Evolutionary conservation across 1,139 yeast species (phyloP).

Genomic region (Geotrichum carabidarum): DNA sequence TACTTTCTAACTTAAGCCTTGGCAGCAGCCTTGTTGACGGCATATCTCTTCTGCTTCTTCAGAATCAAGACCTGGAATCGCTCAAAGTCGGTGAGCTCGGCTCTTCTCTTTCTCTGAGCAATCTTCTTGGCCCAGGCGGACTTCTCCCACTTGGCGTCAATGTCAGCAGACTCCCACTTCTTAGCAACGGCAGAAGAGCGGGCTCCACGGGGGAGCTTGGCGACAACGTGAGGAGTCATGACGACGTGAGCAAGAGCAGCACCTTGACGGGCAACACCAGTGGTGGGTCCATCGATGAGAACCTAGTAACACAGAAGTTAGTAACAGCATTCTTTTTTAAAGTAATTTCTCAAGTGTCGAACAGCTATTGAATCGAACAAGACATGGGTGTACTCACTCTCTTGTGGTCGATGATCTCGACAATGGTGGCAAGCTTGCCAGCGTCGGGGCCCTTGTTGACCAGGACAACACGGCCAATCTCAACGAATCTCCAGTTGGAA

Average conservation of each 20-base stretch:
- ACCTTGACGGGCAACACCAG: conserved; percentile 87
- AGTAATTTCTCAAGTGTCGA: background rate
- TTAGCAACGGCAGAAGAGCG: conserved; percentile 79
- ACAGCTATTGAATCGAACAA: background rate
- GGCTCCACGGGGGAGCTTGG: conserved; percentile 89
- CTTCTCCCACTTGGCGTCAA: conserved; percentile 86
- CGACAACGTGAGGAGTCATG: conserved; percentile 85
- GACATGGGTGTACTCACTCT: conserved; percentile 58
- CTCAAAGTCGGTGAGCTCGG: conserved; percentile 91
- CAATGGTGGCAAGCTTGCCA: conserved; percentile 88
- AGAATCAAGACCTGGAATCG: conserved; percentile 98
- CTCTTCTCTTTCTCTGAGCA: conserved; percentile 89
- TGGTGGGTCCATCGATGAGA: conserved; percentile 92
- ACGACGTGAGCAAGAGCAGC: conserved; percentile 79
- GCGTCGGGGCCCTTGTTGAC: conserved; percentile 63
- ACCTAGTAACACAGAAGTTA: conserved; percentile 43
- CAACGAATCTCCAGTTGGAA: conserved; percentile 98
- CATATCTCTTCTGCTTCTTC: conserved; percentile 94
- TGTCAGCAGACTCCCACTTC: conserved; percentile 91
- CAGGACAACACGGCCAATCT: conserved; percentile 98
- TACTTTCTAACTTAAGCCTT: conserved; percentile 57
- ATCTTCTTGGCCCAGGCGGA: conserved; percentile 97
- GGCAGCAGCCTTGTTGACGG: conserved; percentile 87
- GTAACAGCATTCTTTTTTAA: background rate
- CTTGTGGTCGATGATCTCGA: conserved; percentile 98